Percentiles rank a stretch among this genome's conserved stretches.
These are phyloP conservation scores for Striga hermonthica DNA, from an alignment of 305 asterid genomes.

Conservation along the genomic window DNA sequence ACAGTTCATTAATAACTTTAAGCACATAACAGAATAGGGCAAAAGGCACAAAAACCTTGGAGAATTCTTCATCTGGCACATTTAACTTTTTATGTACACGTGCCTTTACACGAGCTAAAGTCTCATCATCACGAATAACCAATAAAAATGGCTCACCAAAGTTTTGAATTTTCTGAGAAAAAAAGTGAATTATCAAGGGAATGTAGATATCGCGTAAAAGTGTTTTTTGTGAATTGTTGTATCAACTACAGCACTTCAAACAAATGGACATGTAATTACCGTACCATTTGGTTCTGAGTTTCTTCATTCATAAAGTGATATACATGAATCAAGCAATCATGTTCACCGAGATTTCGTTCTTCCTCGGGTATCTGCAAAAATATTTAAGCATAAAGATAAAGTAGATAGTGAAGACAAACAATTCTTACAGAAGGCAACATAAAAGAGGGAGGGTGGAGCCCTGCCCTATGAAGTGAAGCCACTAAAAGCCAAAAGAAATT, in stretches of 20 bases:
- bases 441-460: too few relatives aligned
- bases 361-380: conserved; percentile 64
- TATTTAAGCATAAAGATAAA: conserved; percentile 17
- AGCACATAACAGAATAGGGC: background rate
- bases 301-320: conserved; percentile 58
- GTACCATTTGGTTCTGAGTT: conserved; percentile 60
- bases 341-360: conserved; percentile 63
- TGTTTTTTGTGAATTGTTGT: conserved; percentile 20
- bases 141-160: conserved; percentile 54
- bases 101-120: conserved; percentile 42
- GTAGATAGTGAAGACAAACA: conserved; percentile 16
- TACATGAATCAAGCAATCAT: conserved; percentile 60
- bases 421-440: background rate
- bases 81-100: conserved; percentile 50
- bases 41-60: conserved; percentile 42
- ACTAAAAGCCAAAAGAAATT: too few relatives aligned
- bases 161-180: conserved; percentile 49
- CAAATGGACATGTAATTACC: conserved; percentile 24
- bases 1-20: background rate
- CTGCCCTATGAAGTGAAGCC: too few relatives aligned
- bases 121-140: conserved; percentile 48
- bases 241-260: conserved; percentile 3
- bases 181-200: conserved; percentile 23
- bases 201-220: conserved; percentile 9
- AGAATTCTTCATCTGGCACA: conserved; percentile 54